phyloP scores from a whole-genome alignment of 2,329 filamentous ascomycete genomes.

The Akanthomyces muscarius region DNA sequence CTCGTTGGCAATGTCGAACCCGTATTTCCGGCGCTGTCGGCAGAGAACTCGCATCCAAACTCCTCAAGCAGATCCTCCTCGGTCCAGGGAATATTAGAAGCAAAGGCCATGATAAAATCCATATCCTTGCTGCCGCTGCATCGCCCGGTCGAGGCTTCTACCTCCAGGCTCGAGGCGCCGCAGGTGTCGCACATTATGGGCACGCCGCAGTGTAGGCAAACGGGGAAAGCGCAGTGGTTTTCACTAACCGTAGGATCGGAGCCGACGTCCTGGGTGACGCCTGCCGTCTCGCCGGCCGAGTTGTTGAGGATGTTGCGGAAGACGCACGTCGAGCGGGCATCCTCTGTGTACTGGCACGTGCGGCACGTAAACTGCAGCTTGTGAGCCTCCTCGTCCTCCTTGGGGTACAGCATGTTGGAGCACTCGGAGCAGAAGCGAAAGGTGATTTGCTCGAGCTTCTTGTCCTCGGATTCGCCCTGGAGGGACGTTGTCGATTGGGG shows the following conservation, averaged over 20 bases:
- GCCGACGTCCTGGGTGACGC: slow-evolving; percentile 94
- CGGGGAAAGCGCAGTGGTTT: slow-evolving; percentile 29
- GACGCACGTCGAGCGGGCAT: slow-evolving; percentile 82
- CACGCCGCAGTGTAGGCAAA: slow-evolving; percentile 46
- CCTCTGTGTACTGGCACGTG: slow-evolving; percentile 88
- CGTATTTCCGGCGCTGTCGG: background rate
- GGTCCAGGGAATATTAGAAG: slow-evolving; percentile 20
- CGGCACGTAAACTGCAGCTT: slow-evolving; percentile 93
- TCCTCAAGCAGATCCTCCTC: slow-evolving; percentile 32
- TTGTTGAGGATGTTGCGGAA: slow-evolving; percentile 93
- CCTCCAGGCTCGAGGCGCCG: slow-evolving; percentile 26
- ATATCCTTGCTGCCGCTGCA: slow-evolving; percentile 25
- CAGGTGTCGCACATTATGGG: slow-evolving; percentile 42
- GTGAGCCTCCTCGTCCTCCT: slow-evolving; percentile 82
- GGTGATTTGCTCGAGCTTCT: slow-evolving; percentile 73
- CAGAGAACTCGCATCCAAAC: slow-evolving; percentile 22
- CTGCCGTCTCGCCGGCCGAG: slow-evolving; percentile 88
- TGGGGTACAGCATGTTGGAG: slow-evolving; percentile 96
- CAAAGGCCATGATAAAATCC: slow-evolving; percentile 17
- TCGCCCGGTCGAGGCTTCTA: slow-evolving; percentile 16
- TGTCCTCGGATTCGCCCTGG: slow-evolving; percentile 41
- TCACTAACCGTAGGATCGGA: slow-evolving; percentile 97
- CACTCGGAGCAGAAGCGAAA: slow-evolving; percentile 99
- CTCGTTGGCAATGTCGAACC: background rate
- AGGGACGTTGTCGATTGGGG: slow-evolving; percentile 48